These are phyloP conservation scores for Typha latifolia DNA, from an alignment of 176 grass and related monocot genomes.

Conservation along the genomic window DNA sequence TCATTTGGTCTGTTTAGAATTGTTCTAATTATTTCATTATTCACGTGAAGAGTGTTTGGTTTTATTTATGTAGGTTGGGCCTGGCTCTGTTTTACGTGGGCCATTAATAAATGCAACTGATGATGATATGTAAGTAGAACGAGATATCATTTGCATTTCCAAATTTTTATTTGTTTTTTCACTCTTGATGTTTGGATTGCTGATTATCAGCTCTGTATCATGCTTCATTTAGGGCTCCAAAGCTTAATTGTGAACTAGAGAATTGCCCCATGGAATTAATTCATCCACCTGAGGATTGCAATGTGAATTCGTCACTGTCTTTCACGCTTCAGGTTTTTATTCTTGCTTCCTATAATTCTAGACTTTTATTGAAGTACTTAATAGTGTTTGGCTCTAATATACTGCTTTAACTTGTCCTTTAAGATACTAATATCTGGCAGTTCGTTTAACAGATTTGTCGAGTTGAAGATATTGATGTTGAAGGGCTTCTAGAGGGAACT, in stretches of 20 bases:
- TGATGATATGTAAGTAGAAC: constrained; percentile 67
- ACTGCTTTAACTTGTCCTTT: constrained; percentile 6
- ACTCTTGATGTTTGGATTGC: neutral
- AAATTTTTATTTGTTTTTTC: neutral
- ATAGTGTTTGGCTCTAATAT: neutral
- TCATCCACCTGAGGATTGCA: constrained; percentile 99
- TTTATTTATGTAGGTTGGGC: constrained; percentile 73
- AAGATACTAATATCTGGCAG: constrained; percentile 3
- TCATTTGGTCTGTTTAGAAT: no score
- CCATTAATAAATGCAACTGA: constrained; percentile 71
- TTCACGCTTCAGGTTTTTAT: constrained; percentile 83
- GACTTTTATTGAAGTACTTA: neutral
- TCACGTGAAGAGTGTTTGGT: neutral
- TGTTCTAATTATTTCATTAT: neutral
- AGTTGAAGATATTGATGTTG: constrained; percentile 97
- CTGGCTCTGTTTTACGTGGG: constrained; percentile 76
- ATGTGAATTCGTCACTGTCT: constrained; percentile 89
- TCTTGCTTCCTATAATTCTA: neutral
- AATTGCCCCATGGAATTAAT: constrained; percentile 81
- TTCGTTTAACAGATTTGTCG: constrained; percentile 69
- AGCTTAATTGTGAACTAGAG: constrained; percentile 77
- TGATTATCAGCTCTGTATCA: neutral
- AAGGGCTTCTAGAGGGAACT: constrained; percentile 79
- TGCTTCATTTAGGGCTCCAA: constrained; percentile 67
- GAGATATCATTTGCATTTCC: constrained; percentile 21